Conservation (phyloP, 176 grass and related monocot genomes). For the Ananas comosus region DNA sequence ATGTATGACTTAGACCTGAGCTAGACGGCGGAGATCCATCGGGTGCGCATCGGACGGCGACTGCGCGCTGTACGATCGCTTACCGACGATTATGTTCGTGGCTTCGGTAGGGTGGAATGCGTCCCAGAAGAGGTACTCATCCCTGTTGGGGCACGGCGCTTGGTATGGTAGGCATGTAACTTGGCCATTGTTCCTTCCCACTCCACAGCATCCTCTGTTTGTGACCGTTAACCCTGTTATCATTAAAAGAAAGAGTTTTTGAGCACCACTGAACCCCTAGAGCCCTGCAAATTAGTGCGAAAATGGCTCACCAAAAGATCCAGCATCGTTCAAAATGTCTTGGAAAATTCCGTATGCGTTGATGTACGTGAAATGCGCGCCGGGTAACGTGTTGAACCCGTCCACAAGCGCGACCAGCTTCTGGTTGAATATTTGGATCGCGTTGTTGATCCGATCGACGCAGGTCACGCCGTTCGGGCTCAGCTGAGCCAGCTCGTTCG, state of each 20-base stretch:
- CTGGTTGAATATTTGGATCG: constrained; percentile 73
- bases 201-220: constrained; percentile 73
- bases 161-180: constrained; percentile 86
- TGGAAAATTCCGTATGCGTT: constrained; percentile 66
- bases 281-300: not conserved
- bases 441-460: constrained; percentile 44
- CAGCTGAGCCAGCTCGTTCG: constrained; percentile 73
- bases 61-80: constrained; percentile 54
- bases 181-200: constrained; percentile 97
- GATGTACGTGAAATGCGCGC: constrained; percentile 81
- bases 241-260: not conserved
- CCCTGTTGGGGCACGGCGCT: constrained; percentile 63
- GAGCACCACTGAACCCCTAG: not conserved
- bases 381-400: constrained; percentile 55
- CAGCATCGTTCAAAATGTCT: constrained; percentile 42
- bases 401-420: constrained; percentile 47
- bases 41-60: constrained; percentile 58
- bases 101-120: constrained; percentile 93
- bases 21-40: constrained; percentile 55
- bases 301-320: constrained; percentile 21
- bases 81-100: constrained; percentile 56
- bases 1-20: constrained; percentile 27
- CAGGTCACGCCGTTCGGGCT: constrained; percentile 64
- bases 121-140: constrained; percentile 90
- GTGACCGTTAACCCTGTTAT: constrained; percentile 52